Percentiles rank a stretch among this genome's conserved stretches.
These are phyloP conservation scores for Lathyrus tuberosus DNA, from an alignment of 306 rosid genomes.

Conservation along the genomic window DNA sequence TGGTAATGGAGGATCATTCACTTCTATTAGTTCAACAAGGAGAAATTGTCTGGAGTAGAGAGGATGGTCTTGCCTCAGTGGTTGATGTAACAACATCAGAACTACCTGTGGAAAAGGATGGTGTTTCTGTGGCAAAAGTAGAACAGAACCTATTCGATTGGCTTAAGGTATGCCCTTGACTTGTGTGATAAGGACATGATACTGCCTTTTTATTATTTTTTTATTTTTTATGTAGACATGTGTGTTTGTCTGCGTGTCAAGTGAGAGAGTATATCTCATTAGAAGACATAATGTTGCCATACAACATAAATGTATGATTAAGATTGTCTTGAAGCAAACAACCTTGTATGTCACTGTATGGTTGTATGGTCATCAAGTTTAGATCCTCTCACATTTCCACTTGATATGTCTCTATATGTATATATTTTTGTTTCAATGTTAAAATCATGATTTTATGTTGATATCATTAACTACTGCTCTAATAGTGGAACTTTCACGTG, in stretches of 20 bases:
- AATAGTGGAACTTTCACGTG: slow-evolving; percentile 34
- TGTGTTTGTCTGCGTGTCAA: not conserved
- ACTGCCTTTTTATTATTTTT: not conserved
- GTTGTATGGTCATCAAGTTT: slow-evolving; percentile 4
- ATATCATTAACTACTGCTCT: slow-evolving; percentile 37
- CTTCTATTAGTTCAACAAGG: slow-evolving; percentile 92
- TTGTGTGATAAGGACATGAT: slow-evolving; percentile 18
- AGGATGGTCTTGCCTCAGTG: slow-evolving; percentile 97
- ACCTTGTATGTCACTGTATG: slow-evolving; percentile 6
- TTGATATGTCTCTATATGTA: not conserved
- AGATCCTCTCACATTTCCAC: not conserved
- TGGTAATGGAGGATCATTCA: slow-evolving; percentile 96
- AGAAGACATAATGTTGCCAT: slow-evolving; percentile 4
- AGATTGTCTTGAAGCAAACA: slow-evolving; percentile 9
- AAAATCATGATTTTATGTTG: slow-evolving; percentile 27
- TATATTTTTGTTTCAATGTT: slow-evolving; percentile 21
- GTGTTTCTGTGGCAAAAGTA: slow-evolving; percentile 89
- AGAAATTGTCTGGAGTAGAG: slow-evolving; percentile 94
- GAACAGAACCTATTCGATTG: slow-evolving; percentile 94
- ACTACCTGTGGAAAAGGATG: slow-evolving; percentile 85
- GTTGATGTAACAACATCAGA: slow-evolving; percentile 82
- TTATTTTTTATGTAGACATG: not conserved
- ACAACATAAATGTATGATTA: not conserved
- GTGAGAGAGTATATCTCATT: slow-evolving; percentile 1
- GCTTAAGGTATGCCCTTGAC: slow-evolving; percentile 72